A percentile compares a stretch with the other conserved stretches of the same genome.
phyloP scores from a whole-genome alignment of 345 rosid genomes.

The Brassica cretica region DNA sequence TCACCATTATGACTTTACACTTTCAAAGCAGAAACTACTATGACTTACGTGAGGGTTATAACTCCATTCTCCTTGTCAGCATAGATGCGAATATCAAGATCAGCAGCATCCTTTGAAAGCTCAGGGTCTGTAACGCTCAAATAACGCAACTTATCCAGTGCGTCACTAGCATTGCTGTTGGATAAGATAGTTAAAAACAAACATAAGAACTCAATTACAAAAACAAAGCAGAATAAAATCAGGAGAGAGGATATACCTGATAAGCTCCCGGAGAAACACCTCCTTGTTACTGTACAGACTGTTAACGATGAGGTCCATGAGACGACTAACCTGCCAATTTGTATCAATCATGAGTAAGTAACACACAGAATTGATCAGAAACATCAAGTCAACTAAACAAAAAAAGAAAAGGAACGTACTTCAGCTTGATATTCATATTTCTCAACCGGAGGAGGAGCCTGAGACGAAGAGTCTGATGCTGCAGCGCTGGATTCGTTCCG shows the following conservation, averaged over 20 bases:
- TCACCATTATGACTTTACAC: not conserved
- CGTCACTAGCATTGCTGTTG: conserved; percentile 96
- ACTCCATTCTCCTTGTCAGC: conserved; percentile 84
- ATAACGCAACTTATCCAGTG: conserved; percentile 90
- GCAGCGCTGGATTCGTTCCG: conserved; percentile 70
- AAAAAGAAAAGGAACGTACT: conserved; percentile 40
- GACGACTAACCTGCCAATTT: conserved; percentile 85
- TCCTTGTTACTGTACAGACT: conserved; percentile 95
- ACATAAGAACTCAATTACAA: not conserved
- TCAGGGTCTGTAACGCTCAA: conserved; percentile 78
- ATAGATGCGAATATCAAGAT: conserved; percentile 88
- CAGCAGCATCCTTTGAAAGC: conserved; percentile 64
- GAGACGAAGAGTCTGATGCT: conserved; percentile 59
- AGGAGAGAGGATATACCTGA: conserved; percentile 52
- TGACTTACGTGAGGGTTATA: conserved; percentile 66
- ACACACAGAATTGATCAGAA: not conserved
- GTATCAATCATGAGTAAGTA: not conserved
- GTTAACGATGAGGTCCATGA: conserved; percentile 98
- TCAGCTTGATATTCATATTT: conserved; percentile 97
- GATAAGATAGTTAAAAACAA: not conserved
- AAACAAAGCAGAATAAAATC: not conserved
- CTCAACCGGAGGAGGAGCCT: conserved; percentile 59
- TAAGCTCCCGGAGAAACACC: conserved; percentile 94
- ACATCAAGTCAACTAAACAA: not conserved
- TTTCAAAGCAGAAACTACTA: not conserved